Evolutionary conservation across 2,329 filamentous ascomycete genomes (phyloP), one percentile per base, ranked within the genome.

Genomic region (Colletotrichum musae): DNA sequence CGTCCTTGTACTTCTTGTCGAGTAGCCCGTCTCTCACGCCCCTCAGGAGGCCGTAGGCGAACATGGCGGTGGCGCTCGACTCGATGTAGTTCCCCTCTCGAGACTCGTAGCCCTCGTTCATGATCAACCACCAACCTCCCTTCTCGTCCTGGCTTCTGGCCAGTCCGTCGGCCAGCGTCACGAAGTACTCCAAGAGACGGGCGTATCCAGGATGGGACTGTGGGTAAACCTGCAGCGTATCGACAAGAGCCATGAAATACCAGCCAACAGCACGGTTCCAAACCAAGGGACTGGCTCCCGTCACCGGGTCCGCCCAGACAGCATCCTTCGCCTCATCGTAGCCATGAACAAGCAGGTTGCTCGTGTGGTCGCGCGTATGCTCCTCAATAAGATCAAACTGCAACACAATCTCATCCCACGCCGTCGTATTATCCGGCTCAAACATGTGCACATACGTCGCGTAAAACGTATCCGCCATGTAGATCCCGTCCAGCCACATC

Each of bases 401-500:
- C 16, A 80, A 74, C 1, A 82, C 73, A 58, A 85, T 77, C 47
- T 87, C 83, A 54, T 83, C 75, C 77, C 82, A 84, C 5, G 82
- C 85, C 0, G 81, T 80, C 10, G 73, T 73, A 69, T 83, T 83
- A 32, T 74, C 72, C 1, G 70, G 68, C 15, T 83, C 78, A 63
- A 82, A 84, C n/a, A 77, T 64, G 7, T 72, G 71, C 5, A 80
- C 81, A 74, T 80, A 85, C 41, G 74, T 74, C 2, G 82, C 81
- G 54, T 83, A 84, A 73, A 84, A 84, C 1, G 77, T 76, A 50
- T 83, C 81, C 2, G 83, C 82, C 84, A 86, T 86, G 76, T 80
- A 87, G 24, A 86, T 85, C 1, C 87, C 87, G 71, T 88, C 86
- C 0, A 89, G 80, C 87, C 87, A 88, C 86, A 88, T 88, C 73